Conservation (phyloP, 768 basidiomycete species). For the Phylloporus sp. region DNA sequence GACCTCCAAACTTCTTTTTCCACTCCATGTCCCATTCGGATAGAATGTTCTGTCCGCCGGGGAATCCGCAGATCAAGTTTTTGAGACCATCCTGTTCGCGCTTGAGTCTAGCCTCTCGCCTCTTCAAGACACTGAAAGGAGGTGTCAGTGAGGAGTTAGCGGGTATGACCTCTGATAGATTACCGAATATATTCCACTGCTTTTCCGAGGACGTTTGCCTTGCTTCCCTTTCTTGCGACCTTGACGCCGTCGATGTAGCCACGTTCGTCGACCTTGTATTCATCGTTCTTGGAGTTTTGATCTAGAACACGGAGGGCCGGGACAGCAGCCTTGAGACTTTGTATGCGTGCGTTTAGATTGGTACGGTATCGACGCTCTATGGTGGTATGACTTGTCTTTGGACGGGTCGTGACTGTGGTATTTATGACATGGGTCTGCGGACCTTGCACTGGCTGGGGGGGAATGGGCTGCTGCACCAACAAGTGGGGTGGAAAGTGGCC, state of each 20-base stretch:
- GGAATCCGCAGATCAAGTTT: slow-evolving; percentile 61
- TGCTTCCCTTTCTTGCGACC: slow-evolving; percentile 85
- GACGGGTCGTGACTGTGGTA: slow-evolving; percentile 17
- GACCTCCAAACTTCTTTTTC: slow-evolving; percentile 68
- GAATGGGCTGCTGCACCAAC: slow-evolving; percentile 15
- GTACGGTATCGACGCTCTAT: slow-evolving; percentile 87
- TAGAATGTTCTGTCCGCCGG: slow-evolving; percentile 67
- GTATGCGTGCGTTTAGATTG: slow-evolving; percentile 83
- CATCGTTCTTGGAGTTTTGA: slow-evolving; percentile 40
- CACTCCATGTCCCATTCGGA: slow-evolving; percentile 75
- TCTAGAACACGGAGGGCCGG: slow-evolving; percentile 80
- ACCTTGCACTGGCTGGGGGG: slow-evolving; percentile 27
- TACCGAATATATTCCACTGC: slow-evolving; percentile 84
- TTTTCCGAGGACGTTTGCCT: slow-evolving; percentile 85
- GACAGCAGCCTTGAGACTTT: slow-evolving; percentile 72
- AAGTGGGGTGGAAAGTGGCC: slow-evolving; percentile 37
- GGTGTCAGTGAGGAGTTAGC: slow-evolving; percentile 3
- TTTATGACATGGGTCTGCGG: slow-evolving; percentile 22
- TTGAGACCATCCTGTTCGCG: slow-evolving; percentile 75
- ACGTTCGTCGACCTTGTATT: slow-evolving; percentile 62
- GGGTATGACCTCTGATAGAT: slow-evolving; percentile 11
- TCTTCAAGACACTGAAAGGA: slow-evolving; percentile 63
- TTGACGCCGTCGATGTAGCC: slow-evolving; percentile 92
- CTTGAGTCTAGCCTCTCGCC: slow-evolving; percentile 63
- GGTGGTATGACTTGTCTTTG: slow-evolving; percentile 85